phyloP scores from a whole-genome alignment of 2,329 filamentous ascomycete species.

The Pseudogymnoascus sp. region DNA sequence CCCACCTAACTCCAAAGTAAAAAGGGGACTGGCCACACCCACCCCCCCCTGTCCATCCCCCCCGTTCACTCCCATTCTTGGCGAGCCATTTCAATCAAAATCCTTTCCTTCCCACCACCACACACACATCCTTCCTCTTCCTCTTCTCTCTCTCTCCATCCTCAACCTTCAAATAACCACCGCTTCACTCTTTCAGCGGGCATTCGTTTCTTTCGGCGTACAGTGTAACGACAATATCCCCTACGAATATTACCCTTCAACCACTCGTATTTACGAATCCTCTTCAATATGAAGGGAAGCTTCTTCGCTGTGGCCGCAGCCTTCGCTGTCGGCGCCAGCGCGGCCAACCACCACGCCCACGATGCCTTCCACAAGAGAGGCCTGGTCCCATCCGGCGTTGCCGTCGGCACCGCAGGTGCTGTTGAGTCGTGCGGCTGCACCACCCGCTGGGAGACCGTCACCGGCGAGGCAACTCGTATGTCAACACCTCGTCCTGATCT shows the following conservation, averaged over 20 bases:
- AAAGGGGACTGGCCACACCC: neutral
- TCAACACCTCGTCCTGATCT: constrained; percentile 16
- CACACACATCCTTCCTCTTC: constrained; percentile 25
- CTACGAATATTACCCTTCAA: constrained; percentile 7
- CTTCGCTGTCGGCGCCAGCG: constrained; percentile 48
- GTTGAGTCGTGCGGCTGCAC: constrained; percentile 58
- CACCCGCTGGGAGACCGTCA: constrained; percentile 65
- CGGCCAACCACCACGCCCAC: constrained; percentile 56
- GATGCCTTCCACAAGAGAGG: constrained; percentile 48
- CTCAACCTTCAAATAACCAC: constrained; percentile 36
- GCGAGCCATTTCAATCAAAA: neutral
- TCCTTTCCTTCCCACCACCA: neutral
- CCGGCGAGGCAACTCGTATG: constrained; percentile 58
- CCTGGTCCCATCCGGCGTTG: constrained; percentile 21
- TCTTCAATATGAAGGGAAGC: constrained; percentile 64
- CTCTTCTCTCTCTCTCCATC: constrained; percentile 28
- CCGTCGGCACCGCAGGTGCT: constrained; percentile 23
- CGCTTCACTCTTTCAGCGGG: constrained; percentile 88
- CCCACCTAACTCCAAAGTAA: neutral
- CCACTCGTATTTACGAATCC: constrained; percentile 10
- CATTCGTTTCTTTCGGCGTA: constrained; percentile 49
- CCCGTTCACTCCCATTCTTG: neutral
- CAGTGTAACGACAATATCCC: neutral
- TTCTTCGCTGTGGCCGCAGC: constrained; percentile 58
- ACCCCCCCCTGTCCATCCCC: neutral